A percentile compares a stretch with the other conserved stretches of the same genome.
These are phyloP conservation scores for Grigorovia yakushimaensis DNA, from an alignment of 805 yeast genomes.

Conservation along the genomic window DNA sequence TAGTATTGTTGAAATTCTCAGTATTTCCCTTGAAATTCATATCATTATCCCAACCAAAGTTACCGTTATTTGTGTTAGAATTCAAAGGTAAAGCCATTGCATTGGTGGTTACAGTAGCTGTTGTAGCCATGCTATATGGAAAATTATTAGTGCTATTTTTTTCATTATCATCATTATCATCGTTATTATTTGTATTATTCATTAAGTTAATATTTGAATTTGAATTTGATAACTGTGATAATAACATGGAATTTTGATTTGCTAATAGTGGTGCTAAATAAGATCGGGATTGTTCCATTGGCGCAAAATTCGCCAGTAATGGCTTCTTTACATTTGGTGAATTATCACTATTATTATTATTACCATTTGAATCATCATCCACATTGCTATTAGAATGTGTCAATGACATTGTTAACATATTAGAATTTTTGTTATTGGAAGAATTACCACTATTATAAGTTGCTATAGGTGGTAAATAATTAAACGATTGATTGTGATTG, in stretches of 20 bases:
- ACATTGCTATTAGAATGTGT: neutral
- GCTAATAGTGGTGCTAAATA: neutral
- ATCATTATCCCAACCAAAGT: neutral
- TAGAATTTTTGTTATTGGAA: slow-evolving; percentile 2
- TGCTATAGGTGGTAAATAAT: neutral
- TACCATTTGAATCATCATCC: neutral
- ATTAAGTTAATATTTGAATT: neutral
- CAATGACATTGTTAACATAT: neutral
- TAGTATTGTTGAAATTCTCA: neutral
- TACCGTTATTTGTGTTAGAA: neutral
- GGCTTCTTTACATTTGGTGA: neutral
- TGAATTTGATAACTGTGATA: neutral
- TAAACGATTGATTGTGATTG: neutral
- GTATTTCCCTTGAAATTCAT: neutral
- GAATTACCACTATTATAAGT: neutral
- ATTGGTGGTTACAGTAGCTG: neutral
- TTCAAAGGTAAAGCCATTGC: neutral
- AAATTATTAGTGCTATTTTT: slow-evolving; percentile 3
- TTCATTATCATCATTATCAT: neutral
- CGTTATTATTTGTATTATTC: neutral
- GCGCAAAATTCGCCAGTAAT: neutral
- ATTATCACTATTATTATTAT: neutral
- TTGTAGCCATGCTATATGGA: slow-evolving; percentile 1
- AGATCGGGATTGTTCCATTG: neutral
- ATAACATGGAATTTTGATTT: neutral